These are phyloP conservation scores for Favolaschia claudopus DNA, from an alignment of 768 basidiomycete genomes.

Conservation along the genomic window DNA sequence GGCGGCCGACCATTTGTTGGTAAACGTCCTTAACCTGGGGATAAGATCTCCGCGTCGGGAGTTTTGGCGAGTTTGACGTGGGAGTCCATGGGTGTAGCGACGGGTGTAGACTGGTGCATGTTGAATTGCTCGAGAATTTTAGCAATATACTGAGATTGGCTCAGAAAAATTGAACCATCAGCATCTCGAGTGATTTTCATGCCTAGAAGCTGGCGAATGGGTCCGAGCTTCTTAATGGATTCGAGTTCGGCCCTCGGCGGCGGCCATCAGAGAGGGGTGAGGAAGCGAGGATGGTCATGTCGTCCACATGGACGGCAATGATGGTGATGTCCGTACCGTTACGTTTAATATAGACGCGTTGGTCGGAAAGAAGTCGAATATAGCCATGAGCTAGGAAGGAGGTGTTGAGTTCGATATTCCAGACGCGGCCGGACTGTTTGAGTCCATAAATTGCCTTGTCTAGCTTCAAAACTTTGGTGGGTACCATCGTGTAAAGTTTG, in stretches of 20 bases:
- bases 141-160: conserved; percentile 20
- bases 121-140: conserved; percentile 11
- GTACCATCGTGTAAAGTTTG: conserved; percentile 6
- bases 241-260: conserved; percentile 18
- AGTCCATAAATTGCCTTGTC: conserved; percentile 26
- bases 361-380: conserved; percentile 1
- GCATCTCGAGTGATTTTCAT: conserved; percentile 25
- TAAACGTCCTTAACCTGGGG: conserved; percentile 24
- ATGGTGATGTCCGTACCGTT: background rate
- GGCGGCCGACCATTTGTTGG: too few species aligned
- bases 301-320: conserved; percentile 31
- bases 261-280: background rate
- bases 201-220: conserved; percentile 24
- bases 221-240: conserved; percentile 14
- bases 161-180: conserved; percentile 10
- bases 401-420: conserved; percentile 26
- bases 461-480: conserved; percentile 9
- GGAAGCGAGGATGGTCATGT: conserved; percentile 27
- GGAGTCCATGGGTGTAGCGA: too few species aligned
- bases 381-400: conserved; percentile 14
- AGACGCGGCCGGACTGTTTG: too few species aligned
- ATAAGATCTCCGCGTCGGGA: background rate
- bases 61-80: conserved; percentile 10
- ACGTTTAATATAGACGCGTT: conserved; percentile 16
- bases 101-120: background rate